These are phyloP conservation scores for Fusarium sp. DNA, from an alignment of 2,329 filamentous ascomycete species.

Conservation along the genomic window DNA sequence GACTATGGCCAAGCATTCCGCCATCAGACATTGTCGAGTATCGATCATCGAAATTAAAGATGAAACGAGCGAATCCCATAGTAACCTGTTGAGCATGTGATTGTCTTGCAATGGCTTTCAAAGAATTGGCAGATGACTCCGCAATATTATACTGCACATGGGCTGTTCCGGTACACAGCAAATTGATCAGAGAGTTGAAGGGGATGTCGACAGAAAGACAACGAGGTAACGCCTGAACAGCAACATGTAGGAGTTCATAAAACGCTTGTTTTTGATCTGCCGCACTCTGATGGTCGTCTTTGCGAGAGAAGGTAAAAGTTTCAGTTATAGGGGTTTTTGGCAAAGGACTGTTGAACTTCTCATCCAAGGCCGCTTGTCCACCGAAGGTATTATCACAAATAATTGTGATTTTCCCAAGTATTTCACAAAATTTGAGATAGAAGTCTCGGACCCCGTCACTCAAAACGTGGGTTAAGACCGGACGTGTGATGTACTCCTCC, in stretches of 20 bases:
- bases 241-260: constrained; percentile 94
- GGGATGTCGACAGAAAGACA: constrained; percentile 92
- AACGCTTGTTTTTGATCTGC: constrained; percentile 92
- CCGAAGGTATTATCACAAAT: constrained; percentile 98
- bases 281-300: constrained; percentile 79
- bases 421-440: constrained; percentile 92
- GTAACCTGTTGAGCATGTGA: constrained; percentile 95
- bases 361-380: constrained; percentile 92
- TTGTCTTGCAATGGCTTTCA: constrained; percentile 95
- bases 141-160: constrained; percentile 95
- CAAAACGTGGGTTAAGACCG: constrained; percentile 71
- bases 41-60: constrained; percentile 97
- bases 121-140: constrained; percentile 87
- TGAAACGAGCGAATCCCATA: constrained; percentile 95
- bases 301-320: constrained; percentile 88
- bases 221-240: constrained; percentile 93
- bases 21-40: constrained; percentile 99
- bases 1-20: constrained; percentile 91
- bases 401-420: constrained; percentile 94
- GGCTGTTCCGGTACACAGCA: constrained; percentile 95
- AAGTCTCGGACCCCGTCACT: constrained; percentile 84
- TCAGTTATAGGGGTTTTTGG: constrained; percentile 96
- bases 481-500: constrained; percentile 75
- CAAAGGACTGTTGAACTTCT: constrained; percentile 88
- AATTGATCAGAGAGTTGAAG: constrained; percentile 92